Conservation (phyloP, 371 early-diverging fungal genomes). For the Gilbertella persicaria region DNA sequence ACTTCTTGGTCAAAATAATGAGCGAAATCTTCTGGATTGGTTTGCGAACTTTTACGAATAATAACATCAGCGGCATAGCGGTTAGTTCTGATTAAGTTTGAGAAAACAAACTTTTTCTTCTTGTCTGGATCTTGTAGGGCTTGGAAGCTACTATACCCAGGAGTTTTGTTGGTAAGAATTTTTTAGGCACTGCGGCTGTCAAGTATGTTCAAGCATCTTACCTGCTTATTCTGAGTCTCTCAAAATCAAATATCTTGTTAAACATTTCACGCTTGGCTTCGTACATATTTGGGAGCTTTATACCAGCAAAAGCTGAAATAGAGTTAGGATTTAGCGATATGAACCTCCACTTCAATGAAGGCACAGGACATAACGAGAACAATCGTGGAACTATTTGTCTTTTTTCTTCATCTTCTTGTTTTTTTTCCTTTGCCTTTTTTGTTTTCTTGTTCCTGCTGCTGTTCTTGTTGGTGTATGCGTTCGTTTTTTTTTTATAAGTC, state of each 20-base stretch:
- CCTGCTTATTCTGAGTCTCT: constrained; percentile 3
- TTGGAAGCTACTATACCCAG: too few species aligned
- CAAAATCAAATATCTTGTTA: constrained; percentile 3
- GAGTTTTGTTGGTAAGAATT: too few species aligned
- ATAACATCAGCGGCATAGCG: constrained; percentile 3
- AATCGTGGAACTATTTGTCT: not conserved
- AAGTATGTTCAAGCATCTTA: too few species aligned
- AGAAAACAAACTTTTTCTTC: constrained; percentile 1
- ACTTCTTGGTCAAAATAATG: not conserved
- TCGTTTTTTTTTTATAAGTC: not conserved
- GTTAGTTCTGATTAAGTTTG: constrained; percentile 5
- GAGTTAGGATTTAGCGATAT: not conserved
- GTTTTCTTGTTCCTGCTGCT: too few species aligned
- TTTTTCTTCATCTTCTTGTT: not conserved
- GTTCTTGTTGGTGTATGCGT: not conserved
- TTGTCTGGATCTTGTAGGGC: not conserved
- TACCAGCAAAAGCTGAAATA: constrained; percentile 6
- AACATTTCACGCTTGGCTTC: constrained; percentile 6
- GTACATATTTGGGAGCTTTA: constrained; percentile 1
- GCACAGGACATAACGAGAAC: not conserved
- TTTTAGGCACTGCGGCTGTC: too few species aligned
- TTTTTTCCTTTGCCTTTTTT: not conserved
- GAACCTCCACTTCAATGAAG: constrained; percentile 9
- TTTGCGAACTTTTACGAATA: constrained; percentile 2
- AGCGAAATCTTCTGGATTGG: not conserved